Conservation (phyloP, 2,329 filamentous ascomycete species). For the Dactylonectria estremocensis region DNA sequence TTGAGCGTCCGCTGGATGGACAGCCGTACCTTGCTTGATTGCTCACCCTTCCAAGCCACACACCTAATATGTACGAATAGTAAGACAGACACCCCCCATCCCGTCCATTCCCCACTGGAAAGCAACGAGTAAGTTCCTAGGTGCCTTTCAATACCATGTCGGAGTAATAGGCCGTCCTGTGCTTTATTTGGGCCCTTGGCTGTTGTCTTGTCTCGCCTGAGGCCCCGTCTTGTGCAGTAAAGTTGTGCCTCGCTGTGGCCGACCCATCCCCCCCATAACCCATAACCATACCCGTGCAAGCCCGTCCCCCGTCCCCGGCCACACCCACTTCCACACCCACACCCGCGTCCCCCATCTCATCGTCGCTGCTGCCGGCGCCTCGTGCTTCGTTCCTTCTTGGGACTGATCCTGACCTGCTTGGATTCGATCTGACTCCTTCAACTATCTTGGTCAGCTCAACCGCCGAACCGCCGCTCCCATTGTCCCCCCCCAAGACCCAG, state of each 20-base stretch:
- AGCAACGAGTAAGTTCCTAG: neutral
- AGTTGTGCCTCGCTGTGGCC: slow-evolving; percentile 43
- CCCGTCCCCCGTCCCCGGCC: slow-evolving; percentile 36
- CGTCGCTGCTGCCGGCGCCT: slow-evolving; percentile 29
- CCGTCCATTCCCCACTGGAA: slow-evolving; percentile 5
- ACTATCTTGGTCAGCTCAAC: slow-evolving; percentile 12
- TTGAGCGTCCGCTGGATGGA: neutral
- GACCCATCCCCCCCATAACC: slow-evolving; percentile 36
- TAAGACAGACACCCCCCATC: slow-evolving; percentile 10
- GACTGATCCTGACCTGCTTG: slow-evolving; percentile 15
- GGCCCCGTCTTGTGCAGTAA: slow-evolving; percentile 33
- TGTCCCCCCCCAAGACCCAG: neutral
- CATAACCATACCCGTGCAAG: slow-evolving; percentile 1
- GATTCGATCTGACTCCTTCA: slow-evolving; percentile 8
- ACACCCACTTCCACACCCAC: slow-evolving; percentile 11
- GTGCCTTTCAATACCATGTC: no score
- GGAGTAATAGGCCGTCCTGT: neutral
- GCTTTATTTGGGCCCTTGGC: neutral
- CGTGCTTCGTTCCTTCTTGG: slow-evolving; percentile 26
- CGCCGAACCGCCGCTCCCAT: slow-evolving; percentile 8
- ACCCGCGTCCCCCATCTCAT: slow-evolving; percentile 29
- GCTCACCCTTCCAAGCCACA: slow-evolving; percentile 15
- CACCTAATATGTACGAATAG: neutral
- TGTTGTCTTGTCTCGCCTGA: slow-evolving; percentile 25
- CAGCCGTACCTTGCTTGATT: slow-evolving; percentile 8